Evolutionary conservation across 495 filamentous ascomycete species (phyloP), one percentile per base, ranked within the genome.

Genomic region (Aeminium ludgeri): DNA sequence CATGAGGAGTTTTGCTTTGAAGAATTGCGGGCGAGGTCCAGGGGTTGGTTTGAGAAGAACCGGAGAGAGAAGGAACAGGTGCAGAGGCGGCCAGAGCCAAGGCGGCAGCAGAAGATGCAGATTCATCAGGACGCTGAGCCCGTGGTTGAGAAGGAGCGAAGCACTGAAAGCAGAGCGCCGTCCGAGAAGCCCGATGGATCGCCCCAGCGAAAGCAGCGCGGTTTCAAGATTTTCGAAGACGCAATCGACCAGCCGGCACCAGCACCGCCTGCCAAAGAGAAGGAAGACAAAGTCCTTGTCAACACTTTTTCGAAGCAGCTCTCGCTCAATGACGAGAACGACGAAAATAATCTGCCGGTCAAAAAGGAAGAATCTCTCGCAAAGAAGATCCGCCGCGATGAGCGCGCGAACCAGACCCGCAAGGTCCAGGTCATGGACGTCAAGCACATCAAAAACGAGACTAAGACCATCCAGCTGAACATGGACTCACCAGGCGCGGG

Each of bases 1-100:
- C 74, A 83, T 50, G 65, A 73, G 3, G 86, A 93, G 59, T 65
- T 78, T 37, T 84, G 82, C 55, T 87, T 95, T 48, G 91, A 96
- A 57, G 89, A 97, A 57, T 64, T 96, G 20, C 72, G 81, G 55
- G 91, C 87, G 8, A 73, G 73, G 5, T 71, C 69, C 40, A 70
- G 80, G 36, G 87, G 86, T 1, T 87, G 83, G 80, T 66, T 84
- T 36, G 60, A 73, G 38, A 73, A 67, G 38, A 62, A 77, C 38
- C 95, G 85, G 83, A 44, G 47, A 23, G 51, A 59, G 45, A 45
- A 30, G 41, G 41, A n/a, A n/a, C n/a, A n/a, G n/a, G n/a, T n/a
- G n/a, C n/a, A n/a, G n/a, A n/a, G n/a, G n/a, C n/a, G n/a, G n/a
- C n/a, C n/a, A n/a, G n/a, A n/a, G n/a, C n/a, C n/a, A n/a, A n/a